Evolutionary conservation across 2,329 filamentous ascomycete species (phyloP).

Genomic region (Botrytis porri): DNA sequence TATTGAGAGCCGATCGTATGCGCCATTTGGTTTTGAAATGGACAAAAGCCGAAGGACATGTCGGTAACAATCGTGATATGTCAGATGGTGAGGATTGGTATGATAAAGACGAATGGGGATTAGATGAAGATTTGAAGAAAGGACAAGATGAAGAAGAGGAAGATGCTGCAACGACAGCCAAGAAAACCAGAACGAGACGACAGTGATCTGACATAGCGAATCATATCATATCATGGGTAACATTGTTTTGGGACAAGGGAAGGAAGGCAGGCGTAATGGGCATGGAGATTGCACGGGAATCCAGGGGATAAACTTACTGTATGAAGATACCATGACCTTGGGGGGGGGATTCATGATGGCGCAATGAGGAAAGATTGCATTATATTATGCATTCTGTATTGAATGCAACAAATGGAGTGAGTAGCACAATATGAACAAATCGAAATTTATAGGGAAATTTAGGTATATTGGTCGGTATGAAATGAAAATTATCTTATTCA

Average conservation of each 20-base stretch:
- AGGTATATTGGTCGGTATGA: background rate
- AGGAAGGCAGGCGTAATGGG: slow-evolving; percentile 15
- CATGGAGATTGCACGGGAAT: slow-evolving; percentile 13
- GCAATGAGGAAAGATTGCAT: slow-evolving; percentile 15
- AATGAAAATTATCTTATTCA: background rate
- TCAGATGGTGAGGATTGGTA: slow-evolving; percentile 90
- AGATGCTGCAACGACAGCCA: slow-evolving; percentile 51
- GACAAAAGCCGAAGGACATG: slow-evolving; percentile 75
- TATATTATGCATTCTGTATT: slow-evolving; percentile 11
- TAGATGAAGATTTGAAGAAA: slow-evolving; percentile 74
- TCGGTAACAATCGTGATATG: slow-evolving; percentile 63
- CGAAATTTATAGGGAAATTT: background rate
- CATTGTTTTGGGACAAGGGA: background rate
- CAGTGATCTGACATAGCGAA: slow-evolving; percentile 28
- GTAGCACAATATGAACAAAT: background rate
- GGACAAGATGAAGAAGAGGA: slow-evolving; percentile 82
- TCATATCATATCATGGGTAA: background rate
- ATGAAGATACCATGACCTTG: slow-evolving; percentile 17
- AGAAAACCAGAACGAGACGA: slow-evolving; percentile 48
- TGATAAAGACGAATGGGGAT: slow-evolving; percentile 74
- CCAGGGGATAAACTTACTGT: background rate
- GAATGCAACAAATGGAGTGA: slow-evolving; percentile 3
- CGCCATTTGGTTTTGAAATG: slow-evolving; percentile 69
- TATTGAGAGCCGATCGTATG: slow-evolving; percentile 70
- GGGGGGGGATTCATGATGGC: slow-evolving; percentile 8